These are phyloP conservation scores for Stemphylium beticola DNA, from an alignment of 2,329 filamentous ascomycete genomes.

Conservation along the genomic window DNA sequence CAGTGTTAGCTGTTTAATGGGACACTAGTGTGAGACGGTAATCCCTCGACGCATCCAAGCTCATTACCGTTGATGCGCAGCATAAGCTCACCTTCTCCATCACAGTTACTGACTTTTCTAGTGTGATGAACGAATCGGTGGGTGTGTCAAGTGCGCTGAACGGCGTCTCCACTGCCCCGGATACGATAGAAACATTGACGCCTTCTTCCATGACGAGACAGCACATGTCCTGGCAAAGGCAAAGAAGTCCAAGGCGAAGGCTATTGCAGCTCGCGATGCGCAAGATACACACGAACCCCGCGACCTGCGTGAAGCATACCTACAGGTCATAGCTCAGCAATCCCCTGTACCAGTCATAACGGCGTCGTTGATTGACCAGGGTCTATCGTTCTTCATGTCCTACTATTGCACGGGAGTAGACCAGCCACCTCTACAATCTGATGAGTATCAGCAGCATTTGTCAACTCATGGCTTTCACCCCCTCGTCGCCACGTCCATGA, in stretches of 20 bases:
- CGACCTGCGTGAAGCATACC: conserved; percentile 1
- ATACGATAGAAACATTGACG: conserved; percentile 38
- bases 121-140: conserved; percentile 40
- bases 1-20: neutral
- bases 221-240: conserved; percentile 34
- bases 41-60: no score
- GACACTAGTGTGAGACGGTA: conserved; percentile 7
- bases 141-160: conserved; percentile 37
- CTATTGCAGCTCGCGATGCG: conserved; percentile 34
- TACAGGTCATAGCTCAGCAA: conserved; percentile 11
- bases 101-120: conserved; percentile 14
- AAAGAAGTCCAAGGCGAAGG: conserved; percentile 39
- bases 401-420: conserved; percentile 35
- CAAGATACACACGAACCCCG: conserved; percentile 8
- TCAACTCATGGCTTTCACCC: conserved; percentile 43
- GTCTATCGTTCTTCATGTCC: conserved; percentile 44
- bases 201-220: conserved; percentile 42
- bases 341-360: conserved; percentile 22
- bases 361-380: conserved; percentile 36
- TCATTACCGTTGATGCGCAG: neutral
- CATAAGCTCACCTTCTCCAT: neutral
- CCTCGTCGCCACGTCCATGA: conserved; percentile 42
- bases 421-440: conserved; percentile 34
- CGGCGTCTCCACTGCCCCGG: conserved; percentile 37
- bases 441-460: conserved; percentile 30